A percentile compares a stretch with the other conserved stretches of the same genome.
These are phyloP conservation scores for Hansfordia pulvinata DNA, from an alignment of 2,329 filamentous ascomycete genomes.

Conservation along the genomic window DNA sequence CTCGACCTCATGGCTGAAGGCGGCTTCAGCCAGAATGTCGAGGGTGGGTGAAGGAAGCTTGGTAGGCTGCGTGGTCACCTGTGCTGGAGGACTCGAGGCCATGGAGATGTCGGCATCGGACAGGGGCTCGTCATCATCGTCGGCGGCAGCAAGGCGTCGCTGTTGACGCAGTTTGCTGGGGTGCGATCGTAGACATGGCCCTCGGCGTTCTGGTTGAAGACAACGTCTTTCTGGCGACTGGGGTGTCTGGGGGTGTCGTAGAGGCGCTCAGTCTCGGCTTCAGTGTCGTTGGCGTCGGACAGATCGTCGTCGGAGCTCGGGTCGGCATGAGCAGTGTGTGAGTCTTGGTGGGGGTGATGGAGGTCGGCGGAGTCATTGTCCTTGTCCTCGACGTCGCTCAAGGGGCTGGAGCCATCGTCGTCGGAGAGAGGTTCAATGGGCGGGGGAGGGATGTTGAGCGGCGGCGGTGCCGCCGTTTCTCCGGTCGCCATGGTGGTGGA, in stretches of 20 bases:
- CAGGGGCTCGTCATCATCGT: slow-evolving; percentile 21
- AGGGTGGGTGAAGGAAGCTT: slow-evolving; percentile 15
- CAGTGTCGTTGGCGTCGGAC: slow-evolving; percentile 54
- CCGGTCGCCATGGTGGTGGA: slow-evolving; percentile 32
- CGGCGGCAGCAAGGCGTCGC: slow-evolving; percentile 14
- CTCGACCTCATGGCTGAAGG: slow-evolving; percentile 15
- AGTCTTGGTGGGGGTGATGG: no score
- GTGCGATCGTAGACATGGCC: slow-evolving; percentile 48
- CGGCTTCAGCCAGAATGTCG: slow-evolving; percentile 17
- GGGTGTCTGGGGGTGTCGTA: slow-evolving; percentile 68
- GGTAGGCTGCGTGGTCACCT: slow-evolving; percentile 7
- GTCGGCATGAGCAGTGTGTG: no score
- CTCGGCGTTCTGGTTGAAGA: slow-evolving; percentile 40
- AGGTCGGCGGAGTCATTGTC: slow-evolving; percentile 56
- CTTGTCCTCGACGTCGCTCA: slow-evolving; percentile 83
- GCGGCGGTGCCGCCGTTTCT: slow-evolving; percentile 32
- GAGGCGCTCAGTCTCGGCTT: slow-evolving; percentile 88
- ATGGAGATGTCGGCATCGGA: slow-evolving; percentile 18
- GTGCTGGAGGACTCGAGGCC: slow-evolving; percentile 17
- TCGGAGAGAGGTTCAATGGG: slow-evolving; percentile 30
- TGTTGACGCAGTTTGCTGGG: slow-evolving; percentile 63
- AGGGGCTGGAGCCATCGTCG: slow-evolving; percentile 70
- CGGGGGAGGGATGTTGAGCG: slow-evolving; percentile 34
- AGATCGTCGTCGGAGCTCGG: slow-evolving; percentile 37
- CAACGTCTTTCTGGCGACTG: slow-evolving; percentile 45